These are phyloP conservation scores for Scutellaria barbata DNA, from an alignment of 257 asterid species.

Conservation along the genomic window DNA sequence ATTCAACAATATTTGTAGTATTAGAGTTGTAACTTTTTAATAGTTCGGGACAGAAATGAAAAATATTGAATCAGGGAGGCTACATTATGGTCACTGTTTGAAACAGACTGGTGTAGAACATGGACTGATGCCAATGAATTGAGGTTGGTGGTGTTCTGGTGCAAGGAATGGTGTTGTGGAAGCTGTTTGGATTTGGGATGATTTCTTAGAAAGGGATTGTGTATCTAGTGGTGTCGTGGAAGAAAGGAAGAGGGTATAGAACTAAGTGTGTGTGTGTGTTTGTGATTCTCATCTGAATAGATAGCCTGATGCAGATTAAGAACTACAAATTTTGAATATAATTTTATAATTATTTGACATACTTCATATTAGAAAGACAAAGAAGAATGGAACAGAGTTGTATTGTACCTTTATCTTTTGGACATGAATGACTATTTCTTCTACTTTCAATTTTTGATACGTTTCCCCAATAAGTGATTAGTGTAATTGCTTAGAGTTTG, in stretches of 20 bases:
- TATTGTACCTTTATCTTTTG: too few species aligned
- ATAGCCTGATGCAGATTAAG: neutral
- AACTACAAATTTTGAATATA: neutral
- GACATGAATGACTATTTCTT: too few species aligned
- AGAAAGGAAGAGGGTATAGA: neutral
- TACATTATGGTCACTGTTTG: neutral
- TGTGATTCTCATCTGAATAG: constrained; percentile 1
- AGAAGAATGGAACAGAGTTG: too few species aligned
- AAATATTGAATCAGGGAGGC: constrained; percentile 1
- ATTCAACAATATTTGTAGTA: neutral
- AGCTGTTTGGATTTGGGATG: neutral
- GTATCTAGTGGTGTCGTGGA: neutral
- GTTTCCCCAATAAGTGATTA: too few species aligned
- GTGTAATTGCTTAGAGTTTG: neutral
- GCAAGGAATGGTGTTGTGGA: neutral
- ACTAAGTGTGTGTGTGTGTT: neutral
- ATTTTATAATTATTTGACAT: neutral
- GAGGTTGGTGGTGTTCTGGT: neutral
- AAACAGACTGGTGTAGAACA: neutral
- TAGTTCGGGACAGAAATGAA: neutral
- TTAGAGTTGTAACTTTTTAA: neutral
- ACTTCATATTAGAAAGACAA: too few species aligned
- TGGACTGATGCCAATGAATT: neutral
- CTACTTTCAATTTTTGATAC: too few species aligned
- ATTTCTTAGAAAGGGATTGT: neutral